Evolutionary conservation across 2,329 filamentous ascomycete genomes (phyloP).

Genomic region (Beauveria bassiana): DNA sequence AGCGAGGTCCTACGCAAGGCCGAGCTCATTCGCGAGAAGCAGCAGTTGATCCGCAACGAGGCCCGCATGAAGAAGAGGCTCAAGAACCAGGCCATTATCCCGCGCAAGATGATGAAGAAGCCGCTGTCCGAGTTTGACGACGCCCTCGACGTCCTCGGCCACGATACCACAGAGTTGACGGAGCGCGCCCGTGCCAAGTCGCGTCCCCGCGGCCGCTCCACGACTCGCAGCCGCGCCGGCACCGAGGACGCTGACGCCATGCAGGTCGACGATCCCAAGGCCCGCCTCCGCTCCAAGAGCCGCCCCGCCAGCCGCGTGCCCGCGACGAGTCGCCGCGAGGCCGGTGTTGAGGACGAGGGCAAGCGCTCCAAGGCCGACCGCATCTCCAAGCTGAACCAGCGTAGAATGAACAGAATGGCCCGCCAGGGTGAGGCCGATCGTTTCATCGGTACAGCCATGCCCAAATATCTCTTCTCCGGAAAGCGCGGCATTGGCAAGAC

Average conservation of each 20-base stretch:
- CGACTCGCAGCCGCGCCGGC: slow-evolving; percentile 53
- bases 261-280: slow-evolving; percentile 53
- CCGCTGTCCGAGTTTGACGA: slow-evolving; percentile 81
- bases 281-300: slow-evolving; percentile 66
- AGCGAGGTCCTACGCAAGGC: slow-evolving; percentile 86
- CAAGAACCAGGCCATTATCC: slow-evolving; percentile 94
- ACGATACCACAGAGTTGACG: slow-evolving; percentile 69
- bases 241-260: slow-evolving; percentile 64
- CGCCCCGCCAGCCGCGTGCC: slow-evolving; percentile 44
- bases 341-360: slow-evolving; percentile 64
- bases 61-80: slow-evolving; percentile 91
- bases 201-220: slow-evolving; percentile 63
- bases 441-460: slow-evolving; percentile 70
- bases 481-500: slow-evolving; percentile 95
- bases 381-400: slow-evolving; percentile 82
- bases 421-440: slow-evolving; percentile 95
- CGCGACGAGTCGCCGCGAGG: slow-evolving; percentile 58
- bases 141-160: slow-evolving; percentile 75
- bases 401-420: slow-evolving; percentile 98
- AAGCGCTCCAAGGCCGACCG: slow-evolving; percentile 74
- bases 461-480: slow-evolving; percentile 86
- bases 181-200: slow-evolving; percentile 61
- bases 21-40: slow-evolving; percentile 91
- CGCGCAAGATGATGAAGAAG: slow-evolving; percentile 72
- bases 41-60: slow-evolving; percentile 84